Evolutionary conservation across 768 basidiomycete genomes (phyloP).

Genomic region (Cystobasidium tubakii): DNA sequence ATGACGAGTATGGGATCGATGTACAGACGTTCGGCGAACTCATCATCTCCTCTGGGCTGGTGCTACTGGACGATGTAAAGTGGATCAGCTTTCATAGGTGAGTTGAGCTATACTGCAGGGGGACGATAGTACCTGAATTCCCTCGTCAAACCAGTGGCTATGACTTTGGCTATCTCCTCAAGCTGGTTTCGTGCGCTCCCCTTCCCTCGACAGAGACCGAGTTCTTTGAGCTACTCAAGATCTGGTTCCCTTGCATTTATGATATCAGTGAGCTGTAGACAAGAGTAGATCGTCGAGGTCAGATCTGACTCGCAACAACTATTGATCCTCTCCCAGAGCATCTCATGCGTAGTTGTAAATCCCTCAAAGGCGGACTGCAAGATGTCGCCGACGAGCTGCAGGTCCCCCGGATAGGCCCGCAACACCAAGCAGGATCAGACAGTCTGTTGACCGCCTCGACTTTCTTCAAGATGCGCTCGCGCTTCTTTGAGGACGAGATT

Average conservation of each 20-base stretch:
- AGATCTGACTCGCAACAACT: background rate
- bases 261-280: constrained; percentile 62
- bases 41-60: constrained; percentile 91
- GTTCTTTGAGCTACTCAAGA: constrained; percentile 77
- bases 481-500: constrained; percentile 84
- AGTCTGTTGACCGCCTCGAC: constrained; percentile 84
- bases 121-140: background rate
- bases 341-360: constrained; percentile 80
- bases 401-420: constrained; percentile 76
- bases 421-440: constrained; percentile 97
- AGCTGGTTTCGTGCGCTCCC: constrained; percentile 70
- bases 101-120: constrained; percentile 45
- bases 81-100: constrained; percentile 99
- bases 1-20: constrained; percentile 82
- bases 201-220: constrained; percentile 80
- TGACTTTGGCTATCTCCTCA: constrained; percentile 97
- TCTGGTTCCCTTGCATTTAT: constrained; percentile 94
- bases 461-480: constrained; percentile 90
- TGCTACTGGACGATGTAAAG: constrained; percentile 75
- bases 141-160: constrained; percentile 66
- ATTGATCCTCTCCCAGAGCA: constrained; percentile 51
- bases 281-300: background rate
- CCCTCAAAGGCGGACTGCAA: constrained; percentile 78
- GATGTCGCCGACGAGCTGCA: constrained; percentile 94
- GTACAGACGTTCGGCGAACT: constrained; percentile 95